A percentile compares a stretch with the other conserved stretches of the same genome.
Evolutionary conservation across 257 asterid species (phyloP).

Genomic region (Nicotiana obtusifolia): DNA sequence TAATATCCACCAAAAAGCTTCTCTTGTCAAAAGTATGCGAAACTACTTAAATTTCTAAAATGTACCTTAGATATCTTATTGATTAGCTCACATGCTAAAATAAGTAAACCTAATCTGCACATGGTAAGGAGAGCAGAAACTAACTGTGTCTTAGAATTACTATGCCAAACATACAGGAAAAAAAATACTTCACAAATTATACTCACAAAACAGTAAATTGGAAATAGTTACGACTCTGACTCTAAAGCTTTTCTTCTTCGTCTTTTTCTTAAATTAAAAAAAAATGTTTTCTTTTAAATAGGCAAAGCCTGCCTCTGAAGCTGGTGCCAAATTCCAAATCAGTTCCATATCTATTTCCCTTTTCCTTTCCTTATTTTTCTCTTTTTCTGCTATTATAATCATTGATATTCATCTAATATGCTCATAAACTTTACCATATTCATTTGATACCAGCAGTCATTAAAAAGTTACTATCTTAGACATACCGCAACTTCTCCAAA

Average conservation of each 20-base stretch:
- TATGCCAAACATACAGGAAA: neutral
- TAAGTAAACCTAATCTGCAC: neutral
- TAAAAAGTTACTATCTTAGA: neutral
- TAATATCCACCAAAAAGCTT: neutral
- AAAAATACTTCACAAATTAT: neutral
- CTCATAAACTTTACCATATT: neutral
- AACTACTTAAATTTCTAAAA: neutral
- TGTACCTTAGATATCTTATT: neutral
- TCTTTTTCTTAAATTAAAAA: neutral
- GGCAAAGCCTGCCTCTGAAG: neutral
- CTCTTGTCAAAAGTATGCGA: neutral
- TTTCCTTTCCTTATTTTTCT: neutral
- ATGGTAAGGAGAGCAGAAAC: neutral
- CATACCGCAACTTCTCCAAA: neutral
- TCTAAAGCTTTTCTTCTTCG: neutral
- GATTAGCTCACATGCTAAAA: neutral
- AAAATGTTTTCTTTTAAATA: neutral
- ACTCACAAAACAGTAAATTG: neutral
- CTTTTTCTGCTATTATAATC: neutral
- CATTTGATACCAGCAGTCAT: neutral
- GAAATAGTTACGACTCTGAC: neutral
- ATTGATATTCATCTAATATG: neutral
- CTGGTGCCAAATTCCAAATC: conserved; percentile 1
- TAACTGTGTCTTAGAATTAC: neutral
- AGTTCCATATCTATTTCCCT: neutral